phyloP scores from a whole-genome alignment of 2,329 filamentous ascomycete species.

The Cladosporium sp. region DNA sequence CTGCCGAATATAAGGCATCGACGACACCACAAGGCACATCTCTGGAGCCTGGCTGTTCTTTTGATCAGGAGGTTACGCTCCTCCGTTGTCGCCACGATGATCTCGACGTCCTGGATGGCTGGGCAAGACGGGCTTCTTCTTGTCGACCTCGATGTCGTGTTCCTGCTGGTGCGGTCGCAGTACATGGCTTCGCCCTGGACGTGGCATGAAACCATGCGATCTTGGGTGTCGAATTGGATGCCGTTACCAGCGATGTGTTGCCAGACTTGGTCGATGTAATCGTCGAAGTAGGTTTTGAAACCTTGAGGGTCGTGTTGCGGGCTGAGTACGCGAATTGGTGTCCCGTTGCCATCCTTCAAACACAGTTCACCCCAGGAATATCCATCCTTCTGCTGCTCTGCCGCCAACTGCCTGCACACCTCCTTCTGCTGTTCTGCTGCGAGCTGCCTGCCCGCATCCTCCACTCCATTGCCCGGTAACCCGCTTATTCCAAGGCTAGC shows the following conservation, averaged over 20 bases:
- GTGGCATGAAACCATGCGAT: constrained; percentile 35
- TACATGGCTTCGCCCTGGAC: constrained; percentile 47
- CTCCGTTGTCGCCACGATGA: constrained; percentile 4
- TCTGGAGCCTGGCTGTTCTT: not conserved
- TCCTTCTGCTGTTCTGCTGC: no score
- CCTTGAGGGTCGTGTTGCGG: constrained; percentile 42
- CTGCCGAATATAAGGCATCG: not conserved
- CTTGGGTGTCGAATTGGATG: not conserved
- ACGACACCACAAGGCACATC: not conserved
- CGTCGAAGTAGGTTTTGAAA: constrained; percentile 51
- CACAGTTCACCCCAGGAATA: constrained; percentile 61
- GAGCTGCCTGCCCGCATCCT: no score
- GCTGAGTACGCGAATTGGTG: constrained; percentile 40
- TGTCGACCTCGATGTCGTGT: constrained; percentile 55
- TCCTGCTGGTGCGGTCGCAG: constrained; percentile 42
- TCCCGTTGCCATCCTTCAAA: constrained; percentile 39
- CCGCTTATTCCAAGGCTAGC: constrained; percentile 55
- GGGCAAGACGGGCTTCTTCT: constrained; percentile 36
- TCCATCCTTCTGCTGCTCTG: constrained; percentile 55
- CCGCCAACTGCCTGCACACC: constrained; percentile 53
- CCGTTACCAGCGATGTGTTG: constrained; percentile 28
- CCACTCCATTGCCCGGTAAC: constrained; percentile 49
- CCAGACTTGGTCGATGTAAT: constrained; percentile 56
- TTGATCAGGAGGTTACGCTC: not conserved
- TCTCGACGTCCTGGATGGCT: constrained; percentile 36